These are phyloP conservation scores for Colletotrichum sublineola DNA, from an alignment of 2,329 filamentous ascomycete genomes.

Conservation along the genomic window DNA sequence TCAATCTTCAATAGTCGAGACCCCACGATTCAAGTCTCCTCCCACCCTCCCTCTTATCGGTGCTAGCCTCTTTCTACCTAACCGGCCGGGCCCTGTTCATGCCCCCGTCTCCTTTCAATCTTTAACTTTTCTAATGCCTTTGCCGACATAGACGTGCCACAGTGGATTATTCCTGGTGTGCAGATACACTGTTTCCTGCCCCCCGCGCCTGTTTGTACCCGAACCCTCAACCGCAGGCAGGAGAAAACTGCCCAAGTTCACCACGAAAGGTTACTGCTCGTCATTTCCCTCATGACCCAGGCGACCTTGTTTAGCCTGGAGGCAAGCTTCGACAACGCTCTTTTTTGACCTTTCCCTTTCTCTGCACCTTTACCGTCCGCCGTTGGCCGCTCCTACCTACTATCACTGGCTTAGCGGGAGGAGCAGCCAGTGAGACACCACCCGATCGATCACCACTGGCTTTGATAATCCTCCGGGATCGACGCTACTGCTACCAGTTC, in stretches of 20 bases:
- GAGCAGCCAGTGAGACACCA: conserved; percentile 13
- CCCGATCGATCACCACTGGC: conserved; percentile 17
- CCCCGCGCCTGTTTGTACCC: conserved; percentile 7
- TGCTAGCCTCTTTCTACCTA: conserved; percentile 25
- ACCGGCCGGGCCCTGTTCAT: conserved; percentile 22
- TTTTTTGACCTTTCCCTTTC: conserved; percentile 4
- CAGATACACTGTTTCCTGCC: not conserved
- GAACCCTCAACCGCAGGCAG: not conserved
- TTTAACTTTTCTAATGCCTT: conserved; percentile 17
- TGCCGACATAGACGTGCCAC: conserved; percentile 9
- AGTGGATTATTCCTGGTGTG: conserved; percentile 16
- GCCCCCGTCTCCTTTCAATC: conserved; percentile 10
- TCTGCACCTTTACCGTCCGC: not conserved
- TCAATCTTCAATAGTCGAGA: not conserved
- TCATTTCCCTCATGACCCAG: not conserved
- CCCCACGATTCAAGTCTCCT: not conserved
- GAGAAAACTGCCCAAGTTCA: conserved; percentile 1
- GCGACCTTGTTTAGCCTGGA: not conserved
- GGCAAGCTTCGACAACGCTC: not conserved
- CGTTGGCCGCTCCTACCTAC: conserved; percentile 1
- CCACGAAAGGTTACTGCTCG: conserved; percentile 1
- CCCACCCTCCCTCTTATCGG: conserved; percentile 5
- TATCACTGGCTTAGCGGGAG: conserved; percentile 11
- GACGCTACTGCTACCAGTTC: conserved; percentile 38
- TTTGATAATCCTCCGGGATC: conserved; percentile 20